phyloP scores from a whole-genome alignment of 2,329 filamentous ascomycete genomes.

The Fusarium siculi region DNA sequence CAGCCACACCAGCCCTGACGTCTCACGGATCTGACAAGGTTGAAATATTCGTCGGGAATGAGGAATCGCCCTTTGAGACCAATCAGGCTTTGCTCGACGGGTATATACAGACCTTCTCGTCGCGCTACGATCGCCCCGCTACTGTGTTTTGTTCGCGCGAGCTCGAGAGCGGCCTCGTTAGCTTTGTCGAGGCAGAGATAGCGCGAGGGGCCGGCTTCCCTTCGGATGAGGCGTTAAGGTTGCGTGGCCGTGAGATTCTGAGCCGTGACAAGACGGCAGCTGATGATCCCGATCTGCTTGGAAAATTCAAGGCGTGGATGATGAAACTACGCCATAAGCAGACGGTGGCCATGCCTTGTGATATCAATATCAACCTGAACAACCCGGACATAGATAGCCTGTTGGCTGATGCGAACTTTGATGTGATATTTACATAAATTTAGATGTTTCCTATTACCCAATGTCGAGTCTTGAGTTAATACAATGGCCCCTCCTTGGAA shows the following conservation, averaged over 20 bases:
- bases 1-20: no score
- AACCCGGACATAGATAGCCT: background rate
- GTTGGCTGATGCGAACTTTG: background rate
- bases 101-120: background rate
- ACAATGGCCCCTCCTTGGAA: no score
- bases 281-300: background rate
- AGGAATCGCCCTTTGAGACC: background rate
- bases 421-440: background rate
- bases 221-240: background rate
- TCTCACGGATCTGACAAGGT: no score
- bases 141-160: background rate
- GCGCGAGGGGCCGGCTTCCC: background rate
- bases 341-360: rapidly evolving
- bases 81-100: background rate
- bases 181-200: background rate
- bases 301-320: background rate
- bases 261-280: background rate
- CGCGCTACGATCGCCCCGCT: background rate
- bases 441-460: background rate
- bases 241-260: background rate
- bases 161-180: rapidly evolving
- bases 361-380: background rate
- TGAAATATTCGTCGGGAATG: background rate
- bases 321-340: background rate
- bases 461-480: no score